A percentile compares a stretch with the other conserved stretches of the same genome.
Conservation (phyloP, 169 alveolate genomes). For the Plasmodium ovale region DNA sequence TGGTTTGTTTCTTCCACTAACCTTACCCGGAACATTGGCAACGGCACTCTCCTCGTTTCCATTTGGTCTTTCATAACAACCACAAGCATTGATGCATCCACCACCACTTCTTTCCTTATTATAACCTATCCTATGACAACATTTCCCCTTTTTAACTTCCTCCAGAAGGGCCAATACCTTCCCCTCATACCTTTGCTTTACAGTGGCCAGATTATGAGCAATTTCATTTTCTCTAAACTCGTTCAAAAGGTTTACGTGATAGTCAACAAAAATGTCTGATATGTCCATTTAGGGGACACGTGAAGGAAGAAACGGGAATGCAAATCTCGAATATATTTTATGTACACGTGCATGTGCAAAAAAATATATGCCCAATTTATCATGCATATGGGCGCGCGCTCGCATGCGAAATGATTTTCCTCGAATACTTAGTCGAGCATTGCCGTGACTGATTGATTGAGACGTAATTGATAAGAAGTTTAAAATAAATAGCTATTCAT, state of each 20-base stretch:
- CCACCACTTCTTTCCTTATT: neutral
- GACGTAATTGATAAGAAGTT: no score
- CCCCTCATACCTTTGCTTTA: conserved; percentile 14
- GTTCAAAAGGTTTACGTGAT: conserved; percentile 2
- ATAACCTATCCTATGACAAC: neutral
- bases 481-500: no score
- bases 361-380: no score
- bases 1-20: neutral
- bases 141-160: conserved; percentile 7
- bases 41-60: neutral
- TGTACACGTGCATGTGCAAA: no score
- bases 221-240: conserved; percentile 13
- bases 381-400: no score
- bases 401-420: no score
- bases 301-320: no score
- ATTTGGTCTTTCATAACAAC: neutral
- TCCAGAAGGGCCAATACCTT: conserved; percentile 14
- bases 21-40: neutral
- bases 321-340: no score
- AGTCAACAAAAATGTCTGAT: neutral
- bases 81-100: no score
- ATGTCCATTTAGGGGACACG: conserved; percentile 36
- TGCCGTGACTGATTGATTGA: no score
- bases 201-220: conserved; percentile 1
- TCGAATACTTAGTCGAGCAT: no score